These are phyloP conservation scores for Corynascus novoguineensis DNA, from an alignment of 495 filamentous ascomycete genomes.

Conservation along the genomic window DNA sequence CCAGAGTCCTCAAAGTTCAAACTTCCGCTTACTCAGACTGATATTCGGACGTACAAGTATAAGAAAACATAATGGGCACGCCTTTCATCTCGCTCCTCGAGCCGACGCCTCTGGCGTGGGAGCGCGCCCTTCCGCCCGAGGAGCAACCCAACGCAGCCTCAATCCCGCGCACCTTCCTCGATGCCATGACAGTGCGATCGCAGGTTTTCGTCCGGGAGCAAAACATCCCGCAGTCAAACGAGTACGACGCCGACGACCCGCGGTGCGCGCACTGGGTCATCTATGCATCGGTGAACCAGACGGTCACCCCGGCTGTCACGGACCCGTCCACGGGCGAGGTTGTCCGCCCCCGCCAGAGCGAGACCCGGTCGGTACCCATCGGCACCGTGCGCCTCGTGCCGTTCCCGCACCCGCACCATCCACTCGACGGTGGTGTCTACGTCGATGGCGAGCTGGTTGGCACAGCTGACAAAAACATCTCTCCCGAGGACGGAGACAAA, in stretches of 20 bases:
- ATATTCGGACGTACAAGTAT: not conserved
- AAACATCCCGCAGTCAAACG: constrained; percentile 55
- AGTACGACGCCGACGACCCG: constrained; percentile 74
- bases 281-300: constrained; percentile 52
- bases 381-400: constrained; percentile 75
- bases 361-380: constrained; percentile 47
- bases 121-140: constrained; percentile 11
- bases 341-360: constrained; percentile 31
- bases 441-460: constrained; percentile 29
- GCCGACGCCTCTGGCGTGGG: constrained; percentile 30
- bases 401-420: constrained; percentile 62
- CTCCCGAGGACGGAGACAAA: constrained; percentile 16
- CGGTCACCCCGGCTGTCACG: constrained; percentile 29
- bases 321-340: constrained; percentile 28
- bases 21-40: not conserved
- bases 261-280: constrained; percentile 75
- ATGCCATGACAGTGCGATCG: constrained; percentile 73
- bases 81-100: constrained; percentile 46
- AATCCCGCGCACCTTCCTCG: constrained; percentile 58
- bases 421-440: constrained; percentile 40
- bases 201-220: constrained; percentile 78
- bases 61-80: constrained; percentile 22
- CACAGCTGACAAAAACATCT: constrained; percentile 3
- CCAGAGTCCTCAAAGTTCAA: not conserved
- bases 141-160: constrained; percentile 14